phyloP scores from a whole-genome alignment of 345 rosid species.

The Clausena lansium region DNA sequence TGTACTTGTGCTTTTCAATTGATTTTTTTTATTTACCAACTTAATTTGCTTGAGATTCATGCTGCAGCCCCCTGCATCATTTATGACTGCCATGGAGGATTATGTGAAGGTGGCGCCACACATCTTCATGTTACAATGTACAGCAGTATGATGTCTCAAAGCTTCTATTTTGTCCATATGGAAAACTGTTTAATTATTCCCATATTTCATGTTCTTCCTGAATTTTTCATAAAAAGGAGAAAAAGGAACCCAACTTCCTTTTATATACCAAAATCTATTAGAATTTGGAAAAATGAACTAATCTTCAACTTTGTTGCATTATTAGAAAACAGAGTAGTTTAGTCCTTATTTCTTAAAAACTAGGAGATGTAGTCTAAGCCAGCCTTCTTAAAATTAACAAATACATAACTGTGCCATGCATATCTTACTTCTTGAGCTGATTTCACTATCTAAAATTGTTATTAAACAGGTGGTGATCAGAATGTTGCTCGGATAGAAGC shows the following conservation, averaged over 20 bases:
- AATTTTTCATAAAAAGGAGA: too few relatives aligned
- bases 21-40: background rate
- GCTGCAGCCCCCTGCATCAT: slow-evolving; percentile 37
- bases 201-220: too few relatives aligned
- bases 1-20: background rate
- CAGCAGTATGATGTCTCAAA: slow-evolving; percentile 17
- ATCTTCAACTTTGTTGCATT: too few relatives aligned
- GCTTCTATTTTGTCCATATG: background rate
- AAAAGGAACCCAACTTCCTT: too few relatives aligned
- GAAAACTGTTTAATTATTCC: too few relatives aligned
- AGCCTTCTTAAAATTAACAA: background rate
- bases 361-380: background rate
- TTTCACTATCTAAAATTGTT: background rate
- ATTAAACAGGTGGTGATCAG: slow-evolving; percentile 10
- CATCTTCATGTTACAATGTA: slow-evolving; percentile 13
- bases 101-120: slow-evolving; percentile 30
- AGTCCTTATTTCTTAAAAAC: too few relatives aligned
- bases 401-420: background rate
- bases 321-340: too few relatives aligned
- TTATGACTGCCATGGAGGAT: slow-evolving; percentile 37
- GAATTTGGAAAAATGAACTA: too few relatives aligned
- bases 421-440: background rate
- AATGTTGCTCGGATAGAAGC: slow-evolving; percentile 13
- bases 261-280: too few relatives aligned
- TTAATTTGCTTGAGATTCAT: slow-evolving; percentile 6